These are phyloP conservation scores for Trichoderma gracile DNA, from an alignment of 2,329 filamentous ascomycete genomes.

Conservation along the genomic window DNA sequence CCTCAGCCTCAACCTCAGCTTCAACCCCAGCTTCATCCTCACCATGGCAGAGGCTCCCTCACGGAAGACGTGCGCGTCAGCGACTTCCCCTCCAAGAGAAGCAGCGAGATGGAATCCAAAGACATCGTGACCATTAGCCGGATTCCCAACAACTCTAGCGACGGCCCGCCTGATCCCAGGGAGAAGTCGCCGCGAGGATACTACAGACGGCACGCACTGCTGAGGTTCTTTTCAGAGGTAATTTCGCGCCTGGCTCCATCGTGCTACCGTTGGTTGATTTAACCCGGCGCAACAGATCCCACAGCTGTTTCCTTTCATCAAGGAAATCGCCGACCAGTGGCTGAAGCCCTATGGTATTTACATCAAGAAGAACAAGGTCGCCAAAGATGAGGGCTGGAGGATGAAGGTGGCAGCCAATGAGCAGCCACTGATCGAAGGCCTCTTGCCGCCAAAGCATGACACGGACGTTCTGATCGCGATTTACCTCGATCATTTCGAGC, in stretches of 20 bases:
- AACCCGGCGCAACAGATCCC: background rate
- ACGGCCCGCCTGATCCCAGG: conserved; percentile 13
- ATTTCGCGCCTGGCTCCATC: background rate
- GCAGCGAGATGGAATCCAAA: background rate
- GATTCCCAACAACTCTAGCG: background rate
- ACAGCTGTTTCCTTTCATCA: conserved; percentile 16
- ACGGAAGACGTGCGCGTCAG: background rate
- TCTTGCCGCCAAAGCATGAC: conserved; percentile 12
- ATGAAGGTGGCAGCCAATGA: conserved; percentile 10
- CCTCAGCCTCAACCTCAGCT: no score
- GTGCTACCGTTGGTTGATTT: background rate
- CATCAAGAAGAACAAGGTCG: conserved; percentile 14
- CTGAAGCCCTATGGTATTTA: conserved; percentile 17
- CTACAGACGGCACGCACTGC: conserved; percentile 8
- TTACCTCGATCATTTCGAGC: conserved; percentile 9
- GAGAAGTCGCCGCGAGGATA: conserved; percentile 19
- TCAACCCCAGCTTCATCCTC: background rate
- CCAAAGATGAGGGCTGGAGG: conserved; percentile 6
- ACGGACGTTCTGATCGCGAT: conserved; percentile 12
- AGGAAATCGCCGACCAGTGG: conserved; percentile 17
- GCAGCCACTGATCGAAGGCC: background rate
- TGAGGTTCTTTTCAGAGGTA: conserved; percentile 21
- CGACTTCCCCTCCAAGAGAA: background rate
- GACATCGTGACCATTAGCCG: background rate
- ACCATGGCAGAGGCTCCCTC: background rate